Evolutionary conservation across 148 eudicot genomes (phyloP).

Genomic region (Chenopodium suecicum): DNA sequence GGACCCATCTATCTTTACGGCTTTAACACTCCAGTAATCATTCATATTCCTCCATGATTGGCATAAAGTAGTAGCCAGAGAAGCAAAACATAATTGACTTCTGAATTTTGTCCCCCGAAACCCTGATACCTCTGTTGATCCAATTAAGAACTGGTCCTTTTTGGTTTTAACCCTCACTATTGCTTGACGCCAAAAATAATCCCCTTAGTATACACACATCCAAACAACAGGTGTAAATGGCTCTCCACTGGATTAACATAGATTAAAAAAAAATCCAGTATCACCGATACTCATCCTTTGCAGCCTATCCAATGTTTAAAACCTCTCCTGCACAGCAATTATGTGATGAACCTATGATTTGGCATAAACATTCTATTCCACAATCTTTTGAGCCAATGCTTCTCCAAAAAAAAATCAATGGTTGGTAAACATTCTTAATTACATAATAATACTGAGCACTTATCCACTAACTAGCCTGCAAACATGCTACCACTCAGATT

Average conservation of each 20-base stretch:
- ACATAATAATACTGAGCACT: neutral
- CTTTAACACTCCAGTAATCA: neutral
- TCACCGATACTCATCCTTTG: too few species aligned
- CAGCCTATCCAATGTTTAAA: too few species aligned
- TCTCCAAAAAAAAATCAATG: neutral
- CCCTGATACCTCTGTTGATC: neutral
- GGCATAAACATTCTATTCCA: neutral
- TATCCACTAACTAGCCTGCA: too few species aligned
- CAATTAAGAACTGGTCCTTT: neutral
- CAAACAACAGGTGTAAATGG: too few species aligned
- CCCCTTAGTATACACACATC: too few species aligned
- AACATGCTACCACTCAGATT: neutral
- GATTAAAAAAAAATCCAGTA: too few species aligned
- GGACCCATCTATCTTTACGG: neutral
- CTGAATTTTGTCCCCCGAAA: neutral
- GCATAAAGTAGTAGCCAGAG: neutral
- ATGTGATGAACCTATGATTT: too few species aligned
- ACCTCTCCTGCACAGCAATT: too few species aligned
- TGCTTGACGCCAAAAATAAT: too few species aligned
- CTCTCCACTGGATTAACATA: too few species aligned
- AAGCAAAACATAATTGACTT: neutral
- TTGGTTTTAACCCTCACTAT: too few species aligned
- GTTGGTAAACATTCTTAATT: too few species aligned
- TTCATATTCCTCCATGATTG: neutral
- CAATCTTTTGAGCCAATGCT: neutral